phyloP scores from a whole-genome alignment of 164 flowering plant species.

The Aristolochia contorta region DNA sequence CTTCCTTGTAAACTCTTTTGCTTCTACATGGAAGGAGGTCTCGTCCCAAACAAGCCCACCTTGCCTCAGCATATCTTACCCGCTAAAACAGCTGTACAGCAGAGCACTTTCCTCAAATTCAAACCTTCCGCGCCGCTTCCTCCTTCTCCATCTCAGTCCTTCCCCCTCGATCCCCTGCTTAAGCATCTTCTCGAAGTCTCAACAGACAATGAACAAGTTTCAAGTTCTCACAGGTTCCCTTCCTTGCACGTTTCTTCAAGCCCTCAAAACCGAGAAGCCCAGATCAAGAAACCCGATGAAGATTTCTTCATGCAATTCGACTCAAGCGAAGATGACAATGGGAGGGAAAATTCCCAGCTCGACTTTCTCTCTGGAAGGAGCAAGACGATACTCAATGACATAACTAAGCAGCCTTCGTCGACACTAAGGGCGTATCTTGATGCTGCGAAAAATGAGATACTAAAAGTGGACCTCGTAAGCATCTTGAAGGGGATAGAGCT shows the following conservation, averaged over 20 bases:
- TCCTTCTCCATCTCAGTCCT: constrained; percentile 33
- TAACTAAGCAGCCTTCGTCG: constrained; percentile 31
- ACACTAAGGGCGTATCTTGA: constrained; percentile 37
- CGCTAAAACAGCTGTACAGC: constrained; percentile 13
- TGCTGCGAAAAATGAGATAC: constrained; percentile 39
- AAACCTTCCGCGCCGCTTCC: constrained; percentile 35
- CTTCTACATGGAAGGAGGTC: constrained; percentile 45
- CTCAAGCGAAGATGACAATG: constrained; percentile 8
- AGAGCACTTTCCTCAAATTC: constrained; percentile 33
- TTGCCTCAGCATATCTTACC: constrained; percentile 28
- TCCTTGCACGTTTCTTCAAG: constrained; percentile 16
- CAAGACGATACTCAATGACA: constrained; percentile 40
- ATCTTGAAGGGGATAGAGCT: constrained; percentile 60
- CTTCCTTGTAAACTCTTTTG: neutral
- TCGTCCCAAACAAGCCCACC: constrained; percentile 49
- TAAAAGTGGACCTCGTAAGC: constrained; percentile 45
- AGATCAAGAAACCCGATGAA: constrained; percentile 19
- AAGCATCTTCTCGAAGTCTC: constrained; percentile 55
- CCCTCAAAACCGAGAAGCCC: constrained; percentile 7
- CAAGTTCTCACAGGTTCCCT: constrained; percentile 16
- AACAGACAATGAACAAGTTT: constrained; percentile 2
- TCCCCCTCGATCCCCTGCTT: constrained; percentile 65
- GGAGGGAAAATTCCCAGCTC: constrained; percentile 11
- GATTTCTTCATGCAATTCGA: constrained; percentile 10
- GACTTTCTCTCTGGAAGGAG: constrained; percentile 47